Evolutionary conservation across 129 eudicot genomes (phyloP), one percentile per base, ranked within the genome.

Genomic region (Erigeron canadensis): DNA sequence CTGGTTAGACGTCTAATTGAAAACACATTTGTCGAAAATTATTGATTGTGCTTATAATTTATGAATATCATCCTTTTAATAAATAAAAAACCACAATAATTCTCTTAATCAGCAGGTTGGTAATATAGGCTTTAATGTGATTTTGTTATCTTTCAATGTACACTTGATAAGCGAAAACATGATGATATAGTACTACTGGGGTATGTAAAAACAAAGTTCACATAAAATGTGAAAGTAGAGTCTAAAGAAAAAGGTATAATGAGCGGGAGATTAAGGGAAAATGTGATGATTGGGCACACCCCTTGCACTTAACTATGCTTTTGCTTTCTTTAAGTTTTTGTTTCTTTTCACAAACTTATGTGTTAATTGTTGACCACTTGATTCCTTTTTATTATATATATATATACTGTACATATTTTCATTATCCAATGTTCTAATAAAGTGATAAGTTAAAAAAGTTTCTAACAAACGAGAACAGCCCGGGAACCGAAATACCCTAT

Each of bases 231-330:
- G 34, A 28, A 28, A 28, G 34, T 28, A 28, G 34, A 28, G 1
- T 28, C 34, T 28, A 3, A 28, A 21, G 39, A 59, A 37, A 69
- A 37, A 19, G 38, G 69, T 18, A 56, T 18, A 76, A 47, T 19
- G 13, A 22, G 9, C 4, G 2, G 58, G 51, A 28, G 3, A 28
- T 46, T 48, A 76, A 76, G 81, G 75, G 58, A 43, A 15, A 39
- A 47, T 76, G 34, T 59, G 74, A 76, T 76, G 63, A 69, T 69
- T 76, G 64, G 69, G 81, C 70, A 69, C 81, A 44, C n/a, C n/a
- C n/a, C n/a, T n/a, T n/a, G n/a, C n/a, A n/a, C 64, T 69, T 46
- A 69, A 69, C 69, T 60, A 77, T 59, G 70, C 57, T 57, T 48
- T 57, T 56, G 39, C 63, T 50, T 61, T 51, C 72, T 56, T 48